These are phyloP conservation scores for Pythium rishiriense DNA, from an alignment of 352 stramenopile species.

Conservation along the genomic window DNA sequence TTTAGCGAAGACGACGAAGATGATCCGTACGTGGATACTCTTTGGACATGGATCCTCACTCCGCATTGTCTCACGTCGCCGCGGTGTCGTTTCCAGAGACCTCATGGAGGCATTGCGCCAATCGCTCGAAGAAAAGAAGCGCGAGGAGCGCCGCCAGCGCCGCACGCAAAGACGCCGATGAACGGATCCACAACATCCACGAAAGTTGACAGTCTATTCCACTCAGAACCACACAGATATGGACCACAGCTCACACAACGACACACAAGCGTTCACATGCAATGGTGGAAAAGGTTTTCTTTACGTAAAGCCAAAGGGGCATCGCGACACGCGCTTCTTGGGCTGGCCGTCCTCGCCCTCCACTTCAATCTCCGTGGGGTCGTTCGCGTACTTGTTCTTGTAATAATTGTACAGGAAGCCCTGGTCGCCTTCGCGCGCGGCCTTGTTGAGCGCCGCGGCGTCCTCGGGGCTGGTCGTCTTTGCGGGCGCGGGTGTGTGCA, in stretches of 20 bases:
- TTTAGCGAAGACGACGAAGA: conserved; percentile 41
- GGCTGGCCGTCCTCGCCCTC: conserved; percentile 31
- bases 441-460: conserved; percentile 14
- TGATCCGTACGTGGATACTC: conserved; percentile 45
- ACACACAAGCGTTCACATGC: neutral
- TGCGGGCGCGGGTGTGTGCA: neutral
- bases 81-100: conserved; percentile 37
- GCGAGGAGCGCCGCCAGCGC: conserved; percentile 44
- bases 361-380: conserved; percentile 12
- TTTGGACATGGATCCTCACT: neutral
- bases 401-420: conserved; percentile 29
- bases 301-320: conserved; percentile 55
- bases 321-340: conserved; percentile 60
- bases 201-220: neutral
- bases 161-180: conserved; percentile 44
- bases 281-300: too few relatives aligned
- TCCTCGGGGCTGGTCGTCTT: conserved; percentile 7
- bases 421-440: conserved; percentile 15
- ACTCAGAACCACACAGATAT: neutral
- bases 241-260: neutral
- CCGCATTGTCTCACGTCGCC: too few relatives aligned
- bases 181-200: too few relatives aligned
- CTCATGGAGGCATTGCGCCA: conserved; percentile 50
- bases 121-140: conserved; percentile 72
- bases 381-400: conserved; percentile 27